These are phyloP conservation scores for Bothriochloa decipiens DNA, from an alignment of 176 grass and related monocot genomes.

Conservation along the genomic window DNA sequence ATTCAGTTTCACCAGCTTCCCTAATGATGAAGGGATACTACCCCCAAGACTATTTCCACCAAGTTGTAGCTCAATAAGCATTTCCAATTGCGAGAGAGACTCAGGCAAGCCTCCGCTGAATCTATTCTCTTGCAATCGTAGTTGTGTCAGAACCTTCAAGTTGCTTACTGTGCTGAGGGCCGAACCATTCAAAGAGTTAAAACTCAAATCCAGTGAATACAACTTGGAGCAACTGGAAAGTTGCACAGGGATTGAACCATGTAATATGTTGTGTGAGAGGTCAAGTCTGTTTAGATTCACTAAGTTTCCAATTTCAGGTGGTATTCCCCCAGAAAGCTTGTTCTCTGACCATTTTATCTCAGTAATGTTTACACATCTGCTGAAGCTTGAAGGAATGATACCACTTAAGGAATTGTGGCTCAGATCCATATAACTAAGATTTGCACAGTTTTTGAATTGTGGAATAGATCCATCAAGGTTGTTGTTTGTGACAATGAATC, in stretches of 20 bases:
- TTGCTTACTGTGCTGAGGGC: slow-evolving; percentile 52
- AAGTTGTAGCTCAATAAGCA: slow-evolving; percentile 71
- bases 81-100: slow-evolving; percentile 45
- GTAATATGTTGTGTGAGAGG: slow-evolving; percentile 65
- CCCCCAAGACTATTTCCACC: slow-evolving; percentile 74
- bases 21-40: slow-evolving; percentile 64
- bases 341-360: slow-evolving; percentile 69
- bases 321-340: slow-evolving; percentile 57
- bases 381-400: slow-evolving; percentile 53
- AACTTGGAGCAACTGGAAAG: slow-evolving; percentile 66
- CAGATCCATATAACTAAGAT: slow-evolving; percentile 56
- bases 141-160: slow-evolving; percentile 47
- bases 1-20: slow-evolving; percentile 48
- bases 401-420: slow-evolving; percentile 62
- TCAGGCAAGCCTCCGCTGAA: slow-evolving; percentile 67
- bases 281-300: slow-evolving; percentile 47
- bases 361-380: slow-evolving; percentile 54
- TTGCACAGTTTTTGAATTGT: slow-evolving; percentile 42
- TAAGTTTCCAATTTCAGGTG: slow-evolving; percentile 57
- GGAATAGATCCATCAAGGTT: slow-evolving; percentile 54
- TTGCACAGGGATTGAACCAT: slow-evolving; percentile 55
- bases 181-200: slow-evolving; percentile 71
- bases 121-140: slow-evolving; percentile 69
- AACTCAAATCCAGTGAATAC: slow-evolving; percentile 69
- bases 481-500: slow-evolving; percentile 57